Percentiles rank a stretch among this genome's conserved stretches.
Conservation (phyloP, 2,329 filamentous ascomycete species). For the Penicillium sp. region DNA sequence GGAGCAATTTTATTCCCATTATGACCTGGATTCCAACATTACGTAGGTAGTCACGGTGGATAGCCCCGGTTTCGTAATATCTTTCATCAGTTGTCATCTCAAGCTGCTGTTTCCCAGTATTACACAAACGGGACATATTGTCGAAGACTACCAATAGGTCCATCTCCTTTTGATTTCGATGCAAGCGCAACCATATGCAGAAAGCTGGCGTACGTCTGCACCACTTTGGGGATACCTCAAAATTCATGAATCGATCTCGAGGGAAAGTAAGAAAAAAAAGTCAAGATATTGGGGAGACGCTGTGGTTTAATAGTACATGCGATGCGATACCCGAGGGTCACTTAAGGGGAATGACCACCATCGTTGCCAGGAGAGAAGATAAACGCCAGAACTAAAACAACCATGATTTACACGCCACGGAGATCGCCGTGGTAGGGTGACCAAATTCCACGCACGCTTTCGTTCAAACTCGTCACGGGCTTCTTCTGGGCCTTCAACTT, state of each 20-base stretch:
- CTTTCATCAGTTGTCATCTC: too few relatives aligned
- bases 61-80: too few relatives aligned
- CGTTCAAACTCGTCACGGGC: slow-evolving; percentile 56
- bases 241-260: not conserved
- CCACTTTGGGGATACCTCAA: too few relatives aligned
- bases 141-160: too few relatives aligned
- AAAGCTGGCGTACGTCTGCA: too few relatives aligned
- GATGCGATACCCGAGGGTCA: slow-evolving; percentile 13
- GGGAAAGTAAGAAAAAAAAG: slow-evolving; percentile 11
- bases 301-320: slow-evolving; percentile 27
- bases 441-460: slow-evolving; percentile 61
- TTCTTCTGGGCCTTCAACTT: slow-evolving; percentile 50
- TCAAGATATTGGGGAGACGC: slow-evolving; percentile 13
- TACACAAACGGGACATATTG: too few relatives aligned
- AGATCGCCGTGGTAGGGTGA: slow-evolving; percentile 56
- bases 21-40: too few relatives aligned
- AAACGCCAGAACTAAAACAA: slow-evolving; percentile 9
- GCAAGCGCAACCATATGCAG: too few relatives aligned
- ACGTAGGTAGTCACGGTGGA: too few relatives aligned
- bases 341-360: slow-evolving; percentile 3
- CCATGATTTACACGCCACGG: slow-evolving; percentile 41
- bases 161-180: too few relatives aligned
- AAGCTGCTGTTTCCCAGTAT: too few relatives aligned
- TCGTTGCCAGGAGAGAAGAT: slow-evolving; percentile 2
- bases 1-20: not conserved